Conservation (phyloP, 768 basidiomycete genomes). For the Leccinum uliginosum region DNA sequence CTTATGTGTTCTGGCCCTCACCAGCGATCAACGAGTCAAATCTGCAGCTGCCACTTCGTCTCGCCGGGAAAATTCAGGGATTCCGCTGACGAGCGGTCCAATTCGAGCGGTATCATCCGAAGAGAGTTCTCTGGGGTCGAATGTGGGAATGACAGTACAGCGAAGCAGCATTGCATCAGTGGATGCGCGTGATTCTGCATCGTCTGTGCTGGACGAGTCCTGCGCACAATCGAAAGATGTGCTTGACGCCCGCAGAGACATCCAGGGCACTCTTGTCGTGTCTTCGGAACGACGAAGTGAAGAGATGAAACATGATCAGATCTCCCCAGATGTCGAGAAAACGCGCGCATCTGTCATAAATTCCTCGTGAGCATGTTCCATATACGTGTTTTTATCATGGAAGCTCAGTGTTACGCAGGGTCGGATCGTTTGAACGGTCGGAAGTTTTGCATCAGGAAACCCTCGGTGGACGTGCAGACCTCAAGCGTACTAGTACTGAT, state of each 20-base stretch:
- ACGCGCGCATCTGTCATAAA: not conserved
- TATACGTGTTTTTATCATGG: not conserved
- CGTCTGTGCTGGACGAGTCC: not conserved
- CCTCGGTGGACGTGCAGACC: not conserved
- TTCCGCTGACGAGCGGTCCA: not conserved
- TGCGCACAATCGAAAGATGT: not conserved
- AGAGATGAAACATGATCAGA: not conserved
- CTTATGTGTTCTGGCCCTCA: not conserved
- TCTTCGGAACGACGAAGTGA: not conserved
- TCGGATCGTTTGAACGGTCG: not conserved
- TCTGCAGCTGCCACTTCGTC: not conserved
- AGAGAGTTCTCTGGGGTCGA: not conserved
- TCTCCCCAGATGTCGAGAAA: not conserved
- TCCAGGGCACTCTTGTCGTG: not conserved
- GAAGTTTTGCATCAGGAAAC: not conserved
- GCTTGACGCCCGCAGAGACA: not conserved
- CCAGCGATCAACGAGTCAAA: not conserved
- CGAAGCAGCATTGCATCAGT: not conserved
- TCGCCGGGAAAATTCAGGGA: not conserved
- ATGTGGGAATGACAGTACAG: not conserved
- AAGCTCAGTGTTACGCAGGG: slow-evolving; percentile 3
- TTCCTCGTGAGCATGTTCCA: not conserved
- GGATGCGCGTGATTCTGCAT: not conserved
- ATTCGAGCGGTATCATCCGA: not conserved
- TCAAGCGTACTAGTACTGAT: not conserved